Conservation (phyloP, 202 grass and related monocot species). For the Elaeis oleifera region DNA sequence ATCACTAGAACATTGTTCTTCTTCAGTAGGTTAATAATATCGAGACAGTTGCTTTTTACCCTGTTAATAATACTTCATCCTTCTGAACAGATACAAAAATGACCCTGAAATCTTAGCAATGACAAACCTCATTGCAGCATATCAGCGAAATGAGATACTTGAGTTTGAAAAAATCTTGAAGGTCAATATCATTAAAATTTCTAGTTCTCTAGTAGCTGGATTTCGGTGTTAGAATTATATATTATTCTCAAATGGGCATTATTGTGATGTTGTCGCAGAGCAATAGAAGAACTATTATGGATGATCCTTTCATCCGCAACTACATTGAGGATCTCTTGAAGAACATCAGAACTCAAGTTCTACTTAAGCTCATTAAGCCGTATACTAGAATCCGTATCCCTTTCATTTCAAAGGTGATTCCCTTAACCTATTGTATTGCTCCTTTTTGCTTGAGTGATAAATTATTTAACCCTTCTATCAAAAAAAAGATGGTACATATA, state of each 20-base stretch:
- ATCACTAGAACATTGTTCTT: background rate
- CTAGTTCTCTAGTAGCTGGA: constrained; percentile 12
- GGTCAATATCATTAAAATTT: constrained; percentile 31
- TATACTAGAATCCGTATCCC: constrained; percentile 99
- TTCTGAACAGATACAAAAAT: constrained; percentile 70
- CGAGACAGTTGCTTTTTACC: background rate
- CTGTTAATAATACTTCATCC: background rate
- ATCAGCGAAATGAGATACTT: constrained; percentile 94
- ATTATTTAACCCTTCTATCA: background rate
- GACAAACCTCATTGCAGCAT: constrained; percentile 97
- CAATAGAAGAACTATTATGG: constrained; percentile 99
- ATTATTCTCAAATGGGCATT: constrained; percentile 17
- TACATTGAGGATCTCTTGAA: constrained; percentile 99
- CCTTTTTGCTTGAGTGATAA: background rate
- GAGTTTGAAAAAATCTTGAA: constrained; percentile 99
- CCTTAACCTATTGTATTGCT: constrained; percentile 7
- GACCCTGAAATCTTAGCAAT: constrained; percentile 97
- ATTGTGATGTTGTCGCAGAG: constrained; percentile 44
- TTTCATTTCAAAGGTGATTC: constrained; percentile 87
- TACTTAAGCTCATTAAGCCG: constrained; percentile 98
- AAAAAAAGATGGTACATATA: too few relatives aligned
- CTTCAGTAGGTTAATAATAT: too few relatives aligned
- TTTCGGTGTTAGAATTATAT: too few relatives aligned
- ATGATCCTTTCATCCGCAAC: constrained; percentile 96
- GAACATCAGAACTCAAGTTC: constrained; percentile 98